These are phyloP conservation scores for Phytophthora pluvialis DNA, from an alignment of 352 stramenopile genomes.

Conservation along the genomic window DNA sequence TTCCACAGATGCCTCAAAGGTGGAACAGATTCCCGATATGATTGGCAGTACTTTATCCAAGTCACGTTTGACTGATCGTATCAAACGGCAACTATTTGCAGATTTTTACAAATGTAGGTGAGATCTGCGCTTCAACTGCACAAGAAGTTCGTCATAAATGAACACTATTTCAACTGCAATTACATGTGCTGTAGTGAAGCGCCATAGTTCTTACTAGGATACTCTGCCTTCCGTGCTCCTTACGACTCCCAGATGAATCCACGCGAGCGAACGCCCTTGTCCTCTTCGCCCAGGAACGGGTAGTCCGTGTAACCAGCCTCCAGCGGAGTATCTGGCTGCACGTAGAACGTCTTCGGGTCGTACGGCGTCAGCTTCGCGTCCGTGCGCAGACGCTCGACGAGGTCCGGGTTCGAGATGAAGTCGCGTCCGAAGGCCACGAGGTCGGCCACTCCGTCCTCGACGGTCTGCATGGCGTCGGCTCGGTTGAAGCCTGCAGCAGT, in stretches of 20 bases:
- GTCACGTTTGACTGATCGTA: not conserved
- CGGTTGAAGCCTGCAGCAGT: constrained; percentile 48
- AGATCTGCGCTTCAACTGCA: too few relatives aligned
- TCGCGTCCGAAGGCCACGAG: constrained; percentile 57
- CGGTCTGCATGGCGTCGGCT: constrained; percentile 41
- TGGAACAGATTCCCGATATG: constrained; percentile 13
- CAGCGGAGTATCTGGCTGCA: constrained; percentile 19
- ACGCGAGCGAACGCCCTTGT: constrained; percentile 17
- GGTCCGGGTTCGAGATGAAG: constrained; percentile 51
- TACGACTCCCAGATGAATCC: constrained; percentile 16
- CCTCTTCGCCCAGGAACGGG: constrained; percentile 27
- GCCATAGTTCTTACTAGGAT: not conserved
- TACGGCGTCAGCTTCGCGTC: constrained; percentile 44
- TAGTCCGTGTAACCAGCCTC: constrained; percentile 61
- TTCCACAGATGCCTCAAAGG: too few relatives aligned
- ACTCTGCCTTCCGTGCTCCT: not conserved
- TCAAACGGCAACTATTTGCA: constrained; percentile 15
- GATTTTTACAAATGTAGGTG: constrained; percentile 5
- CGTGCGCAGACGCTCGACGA: constrained; percentile 58
- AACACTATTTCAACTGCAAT: not conserved
- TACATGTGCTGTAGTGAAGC: not conserved
- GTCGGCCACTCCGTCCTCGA: constrained; percentile 53
- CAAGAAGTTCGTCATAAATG: not conserved
- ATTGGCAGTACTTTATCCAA: constrained; percentile 10
- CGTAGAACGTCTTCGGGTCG: constrained; percentile 51